These are phyloP conservation scores for Capsicum rhomboideum DNA, from an alignment of 257 asterid genomes.

Conservation along the genomic window DNA sequence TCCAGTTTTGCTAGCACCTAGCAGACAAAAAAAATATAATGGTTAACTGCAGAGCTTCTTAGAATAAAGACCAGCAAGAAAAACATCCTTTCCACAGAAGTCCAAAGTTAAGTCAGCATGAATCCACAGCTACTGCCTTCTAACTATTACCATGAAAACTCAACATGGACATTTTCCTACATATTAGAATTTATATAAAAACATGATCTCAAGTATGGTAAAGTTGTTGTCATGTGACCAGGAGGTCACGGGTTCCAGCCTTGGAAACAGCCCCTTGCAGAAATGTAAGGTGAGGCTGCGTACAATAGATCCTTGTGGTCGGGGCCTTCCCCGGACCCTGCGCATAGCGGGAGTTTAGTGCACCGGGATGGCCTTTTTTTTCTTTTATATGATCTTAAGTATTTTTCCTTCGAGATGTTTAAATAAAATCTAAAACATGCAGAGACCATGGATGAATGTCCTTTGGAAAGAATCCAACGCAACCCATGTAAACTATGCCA, in stretches of 20 bases:
- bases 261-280: too few species aligned
- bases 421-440: background rate
- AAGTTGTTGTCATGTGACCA: too few species aligned
- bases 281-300: too few species aligned
- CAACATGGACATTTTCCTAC: background rate
- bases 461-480: background rate
- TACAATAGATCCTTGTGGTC: too few species aligned
- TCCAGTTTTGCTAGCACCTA: constrained; percentile 73
- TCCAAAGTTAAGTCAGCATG: background rate
- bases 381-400: too few species aligned
- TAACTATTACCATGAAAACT: background rate
- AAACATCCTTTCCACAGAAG: background rate
- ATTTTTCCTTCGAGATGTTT: background rate
- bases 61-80: background rate
- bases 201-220: background rate
- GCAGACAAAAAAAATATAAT: constrained; percentile 9
- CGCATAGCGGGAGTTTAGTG: too few species aligned
- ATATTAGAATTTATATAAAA: background rate
- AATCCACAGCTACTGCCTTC: background rate
- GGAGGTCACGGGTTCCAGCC: too few species aligned
- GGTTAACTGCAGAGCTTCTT: background rate
- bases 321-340: too few species aligned
- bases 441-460: background rate
- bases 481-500: background rate
- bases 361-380: too few species aligned